Percentiles rank a stretch among this genome's conserved stretches.
phyloP scores from a whole-genome alignment of 2,329 filamentous ascomycete genomes.

The Trichoderma koningiopsis region DNA sequence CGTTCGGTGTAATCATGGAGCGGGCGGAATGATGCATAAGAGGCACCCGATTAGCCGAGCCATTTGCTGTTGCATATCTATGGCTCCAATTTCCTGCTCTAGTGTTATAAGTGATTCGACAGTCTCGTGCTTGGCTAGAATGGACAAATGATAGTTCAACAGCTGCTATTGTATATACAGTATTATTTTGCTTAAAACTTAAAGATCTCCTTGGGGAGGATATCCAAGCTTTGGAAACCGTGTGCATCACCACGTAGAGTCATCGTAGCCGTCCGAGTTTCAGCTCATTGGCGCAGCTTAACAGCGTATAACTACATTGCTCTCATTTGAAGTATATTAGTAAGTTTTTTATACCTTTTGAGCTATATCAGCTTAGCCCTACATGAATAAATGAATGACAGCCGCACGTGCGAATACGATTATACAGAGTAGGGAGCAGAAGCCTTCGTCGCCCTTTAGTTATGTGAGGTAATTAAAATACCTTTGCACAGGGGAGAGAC shows the following conservation, averaged over 20 bases:
- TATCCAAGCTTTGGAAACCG: background rate
- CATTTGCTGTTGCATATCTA: background rate
- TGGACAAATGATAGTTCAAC: background rate
- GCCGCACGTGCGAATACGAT: background rate
- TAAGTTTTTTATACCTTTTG: background rate
- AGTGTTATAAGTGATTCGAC: background rate
- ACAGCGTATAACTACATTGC: background rate
- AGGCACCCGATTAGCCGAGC: background rate
- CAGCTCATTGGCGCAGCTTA: background rate
- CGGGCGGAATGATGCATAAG: background rate
- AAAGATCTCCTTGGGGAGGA: background rate
- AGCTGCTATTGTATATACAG: background rate
- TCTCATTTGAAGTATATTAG: background rate
- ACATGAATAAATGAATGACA: background rate
- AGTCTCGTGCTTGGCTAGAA: background rate
- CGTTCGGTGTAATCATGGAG: background rate
- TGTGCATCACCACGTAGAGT: background rate
- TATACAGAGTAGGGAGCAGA: background rate
- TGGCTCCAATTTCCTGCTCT: background rate
- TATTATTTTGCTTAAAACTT: background rate
- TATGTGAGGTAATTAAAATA: slow-evolving; percentile 6
- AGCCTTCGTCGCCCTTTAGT: background rate
- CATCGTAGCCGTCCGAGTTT: background rate
- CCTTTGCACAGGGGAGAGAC: background rate
- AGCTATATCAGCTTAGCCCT: background rate